phyloP scores from a whole-genome alignment of 2,329 filamentous ascomycete species.

The Teratosphaeria destructans region DNA sequence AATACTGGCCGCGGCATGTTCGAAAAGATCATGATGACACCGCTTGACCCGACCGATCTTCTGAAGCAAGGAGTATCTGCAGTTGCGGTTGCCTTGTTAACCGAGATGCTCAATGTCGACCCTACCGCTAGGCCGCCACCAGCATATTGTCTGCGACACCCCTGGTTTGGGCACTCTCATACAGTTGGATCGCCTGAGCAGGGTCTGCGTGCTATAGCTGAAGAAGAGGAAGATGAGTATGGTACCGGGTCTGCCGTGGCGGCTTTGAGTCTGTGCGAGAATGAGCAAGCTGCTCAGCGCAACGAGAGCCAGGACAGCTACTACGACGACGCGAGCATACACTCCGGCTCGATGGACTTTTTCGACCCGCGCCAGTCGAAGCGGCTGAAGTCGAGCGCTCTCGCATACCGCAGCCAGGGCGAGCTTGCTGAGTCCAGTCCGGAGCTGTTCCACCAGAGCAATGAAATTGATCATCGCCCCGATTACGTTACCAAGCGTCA shows the following conservation, averaged over 20 bases:
- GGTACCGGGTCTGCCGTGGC: slow-evolving; percentile 46
- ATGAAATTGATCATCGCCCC: slow-evolving; percentile 17
- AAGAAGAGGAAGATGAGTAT: slow-evolving; percentile 50
- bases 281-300: slow-evolving; percentile 25
- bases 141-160: slow-evolving; percentile 55
- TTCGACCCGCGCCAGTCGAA: slow-evolving; percentile 34
- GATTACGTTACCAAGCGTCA: background rate
- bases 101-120: slow-evolving; percentile 69
- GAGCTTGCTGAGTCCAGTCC: slow-evolving; percentile 27
- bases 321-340: slow-evolving; percentile 20
- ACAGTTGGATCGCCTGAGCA: slow-evolving; percentile 8
- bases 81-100: slow-evolving; percentile 62
- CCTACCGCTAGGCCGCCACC: slow-evolving; percentile 69
- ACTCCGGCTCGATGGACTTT: slow-evolving; percentile 28
- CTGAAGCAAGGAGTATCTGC: slow-evolving; percentile 49
- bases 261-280: slow-evolving; percentile 49
- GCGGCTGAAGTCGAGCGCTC: slow-evolving; percentile 31
- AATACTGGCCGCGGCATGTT: slow-evolving; percentile 71
- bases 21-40: slow-evolving; percentile 72
- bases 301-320: slow-evolving; percentile 9
- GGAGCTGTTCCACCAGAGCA: slow-evolving; percentile 27
- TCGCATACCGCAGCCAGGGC: slow-evolving; percentile 25
- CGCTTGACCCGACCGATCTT: slow-evolving; percentile 58
- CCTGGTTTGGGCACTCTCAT: slow-evolving; percentile 49
- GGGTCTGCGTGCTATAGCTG: slow-evolving; percentile 34